A percentile compares a stretch with the other conserved stretches of the same genome.
phyloP scores from a whole-genome alignment of 768 basidiomycete genomes.

The Suillus sp. region DNA sequence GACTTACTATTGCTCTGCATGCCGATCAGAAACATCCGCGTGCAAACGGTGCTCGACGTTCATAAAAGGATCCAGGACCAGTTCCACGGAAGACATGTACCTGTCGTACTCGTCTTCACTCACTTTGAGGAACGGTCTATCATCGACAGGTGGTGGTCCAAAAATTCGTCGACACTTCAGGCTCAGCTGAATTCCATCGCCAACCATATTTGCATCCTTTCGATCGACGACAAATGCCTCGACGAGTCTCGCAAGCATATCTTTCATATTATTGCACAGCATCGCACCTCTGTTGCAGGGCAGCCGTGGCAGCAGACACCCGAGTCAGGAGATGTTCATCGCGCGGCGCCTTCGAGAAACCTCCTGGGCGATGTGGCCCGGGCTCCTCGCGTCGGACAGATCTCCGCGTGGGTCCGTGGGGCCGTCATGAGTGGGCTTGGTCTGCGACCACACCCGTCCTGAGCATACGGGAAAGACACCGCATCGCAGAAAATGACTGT shows the following conservation, averaged over 20 bases:
- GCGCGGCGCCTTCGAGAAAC: background rate
- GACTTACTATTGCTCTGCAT: background rate
- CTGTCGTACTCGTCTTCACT: background rate
- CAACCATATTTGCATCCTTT: background rate
- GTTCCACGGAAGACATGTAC: background rate
- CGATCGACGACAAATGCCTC: background rate
- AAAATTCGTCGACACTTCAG: background rate
- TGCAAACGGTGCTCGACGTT: background rate
- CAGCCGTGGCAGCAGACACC: background rate
- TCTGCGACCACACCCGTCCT: background rate
- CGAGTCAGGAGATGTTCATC: background rate
- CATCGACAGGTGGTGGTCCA: background rate
- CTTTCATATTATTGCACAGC: background rate
- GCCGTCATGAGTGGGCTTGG: background rate
- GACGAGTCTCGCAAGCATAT: background rate
- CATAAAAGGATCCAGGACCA: background rate
- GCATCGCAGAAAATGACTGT: background rate
- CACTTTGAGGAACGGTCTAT: background rate
- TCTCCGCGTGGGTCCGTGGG: background rate
- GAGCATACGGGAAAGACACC: background rate
- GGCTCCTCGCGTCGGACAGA: background rate
- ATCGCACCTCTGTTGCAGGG: background rate
- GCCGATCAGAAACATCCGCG: background rate
- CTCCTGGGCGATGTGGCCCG: background rate
- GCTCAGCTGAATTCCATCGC: background rate